Evolutionary conservation across 2,329 filamentous ascomycete genomes (phyloP).

Genomic region (Talaromyces sp.): DNA sequence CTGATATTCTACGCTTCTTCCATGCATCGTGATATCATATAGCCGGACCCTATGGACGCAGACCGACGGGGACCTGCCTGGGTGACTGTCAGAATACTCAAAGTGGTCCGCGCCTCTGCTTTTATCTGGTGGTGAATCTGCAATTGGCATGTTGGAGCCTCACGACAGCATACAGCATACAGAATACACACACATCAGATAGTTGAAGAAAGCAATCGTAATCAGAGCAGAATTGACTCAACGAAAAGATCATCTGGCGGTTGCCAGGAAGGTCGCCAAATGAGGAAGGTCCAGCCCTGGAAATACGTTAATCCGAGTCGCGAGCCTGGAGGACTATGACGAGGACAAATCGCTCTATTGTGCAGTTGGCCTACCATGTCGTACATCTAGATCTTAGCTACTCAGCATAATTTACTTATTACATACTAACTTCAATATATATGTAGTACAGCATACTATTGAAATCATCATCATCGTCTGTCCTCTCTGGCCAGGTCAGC

Average conservation of each 20-base stretch:
- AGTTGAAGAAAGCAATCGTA: no score
- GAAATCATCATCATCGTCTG: no score
- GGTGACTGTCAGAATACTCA: background rate
- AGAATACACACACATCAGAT: no score
- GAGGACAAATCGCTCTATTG: background rate
- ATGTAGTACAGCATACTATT: no score
- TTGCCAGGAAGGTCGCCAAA: background rate
- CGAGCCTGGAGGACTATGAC: background rate
- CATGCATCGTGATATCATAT: background rate
- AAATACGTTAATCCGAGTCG: slow-evolving; percentile 8
- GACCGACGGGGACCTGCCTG: background rate
- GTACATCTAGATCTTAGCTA: no score
- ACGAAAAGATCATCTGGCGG: no score
- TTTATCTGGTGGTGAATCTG: background rate
- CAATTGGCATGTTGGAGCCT: background rate
- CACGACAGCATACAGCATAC: background rate
- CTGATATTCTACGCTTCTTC: background rate
- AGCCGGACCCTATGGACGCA: background rate
- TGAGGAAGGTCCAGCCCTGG: slow-evolving; percentile 3
- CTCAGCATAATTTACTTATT: no score
- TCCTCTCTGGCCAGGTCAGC: background rate
- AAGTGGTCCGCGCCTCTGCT: background rate
- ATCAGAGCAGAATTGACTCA: background rate
- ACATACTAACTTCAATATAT: no score
- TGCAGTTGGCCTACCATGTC: no score